A percentile compares a stretch with the other conserved stretches of the same genome.
Conservation (phyloP, 2,329 filamentous ascomycete species). For the Eurotiales sp. region DNA sequence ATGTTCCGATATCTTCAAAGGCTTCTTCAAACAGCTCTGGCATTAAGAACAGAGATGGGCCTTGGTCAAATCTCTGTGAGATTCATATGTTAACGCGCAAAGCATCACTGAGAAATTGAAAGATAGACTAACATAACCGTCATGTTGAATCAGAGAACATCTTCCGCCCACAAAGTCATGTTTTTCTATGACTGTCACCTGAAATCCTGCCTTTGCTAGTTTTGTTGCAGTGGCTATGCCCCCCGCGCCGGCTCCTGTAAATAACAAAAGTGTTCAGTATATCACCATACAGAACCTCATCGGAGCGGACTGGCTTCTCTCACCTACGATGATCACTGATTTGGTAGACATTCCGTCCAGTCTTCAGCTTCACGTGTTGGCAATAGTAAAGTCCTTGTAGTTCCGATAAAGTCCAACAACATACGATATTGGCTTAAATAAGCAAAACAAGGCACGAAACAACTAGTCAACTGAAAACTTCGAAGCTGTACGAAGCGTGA, state of each 20-base stretch:
- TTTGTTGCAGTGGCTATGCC: constrained; percentile 69
- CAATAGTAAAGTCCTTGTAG: too few relatives aligned
- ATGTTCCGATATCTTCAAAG: constrained; percentile 66
- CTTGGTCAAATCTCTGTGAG: constrained; percentile 67
- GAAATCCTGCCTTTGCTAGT: constrained; percentile 65
- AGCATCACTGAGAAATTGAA: too few relatives aligned
- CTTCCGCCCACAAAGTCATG: constrained; percentile 69
- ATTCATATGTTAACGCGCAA: too few relatives aligned
- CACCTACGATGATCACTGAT: background rate
- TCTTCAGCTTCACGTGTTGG: too few relatives aligned
- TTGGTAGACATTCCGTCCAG: background rate
- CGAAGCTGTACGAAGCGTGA: too few relatives aligned
- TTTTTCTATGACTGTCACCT: constrained; percentile 75
- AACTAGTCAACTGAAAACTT: too few relatives aligned
- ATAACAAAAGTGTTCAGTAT: background rate
- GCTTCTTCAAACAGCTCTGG: constrained; percentile 67
- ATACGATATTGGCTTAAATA: too few relatives aligned
- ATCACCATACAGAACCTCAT: too few relatives aligned
- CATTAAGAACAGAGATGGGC: constrained; percentile 68
- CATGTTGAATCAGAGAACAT: constrained; percentile 61
- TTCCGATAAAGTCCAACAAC: too few relatives aligned
- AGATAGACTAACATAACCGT: constrained; percentile 49
- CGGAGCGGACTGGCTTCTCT: too few relatives aligned
- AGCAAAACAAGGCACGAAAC: too few relatives aligned
- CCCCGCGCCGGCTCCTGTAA: constrained; percentile 63